Evolutionary conservation across 805 yeast genomes (phyloP).

Genomic region (Candida vartiovaarae): DNA sequence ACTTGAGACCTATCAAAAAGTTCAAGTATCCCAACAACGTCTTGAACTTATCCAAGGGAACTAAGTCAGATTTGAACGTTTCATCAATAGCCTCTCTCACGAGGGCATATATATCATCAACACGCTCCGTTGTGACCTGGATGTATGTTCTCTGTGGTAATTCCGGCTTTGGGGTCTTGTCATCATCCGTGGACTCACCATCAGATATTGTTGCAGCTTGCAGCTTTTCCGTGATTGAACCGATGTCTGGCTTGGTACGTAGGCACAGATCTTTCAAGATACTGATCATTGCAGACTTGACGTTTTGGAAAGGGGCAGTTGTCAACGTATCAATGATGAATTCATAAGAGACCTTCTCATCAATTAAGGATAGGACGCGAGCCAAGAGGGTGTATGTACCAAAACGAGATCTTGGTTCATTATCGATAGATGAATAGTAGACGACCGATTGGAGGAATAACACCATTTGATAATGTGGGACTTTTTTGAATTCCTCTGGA

Average conservation of each 20-base stretch:
- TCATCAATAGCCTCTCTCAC: slow-evolving; percentile 32
- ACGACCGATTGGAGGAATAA: slow-evolving; percentile 37
- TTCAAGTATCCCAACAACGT: slow-evolving; percentile 51
- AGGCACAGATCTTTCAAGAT: slow-evolving; percentile 62
- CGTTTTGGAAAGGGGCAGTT: slow-evolving; percentile 57
- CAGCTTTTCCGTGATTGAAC: slow-evolving; percentile 5
- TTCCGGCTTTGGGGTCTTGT: slow-evolving; percentile 23
- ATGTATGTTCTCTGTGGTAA: slow-evolving; percentile 41
- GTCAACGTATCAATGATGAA: slow-evolving; percentile 59
- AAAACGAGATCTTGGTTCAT: slow-evolving; percentile 31
- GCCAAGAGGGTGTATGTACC: slow-evolving; percentile 56
- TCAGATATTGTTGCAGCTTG: slow-evolving; percentile 4
- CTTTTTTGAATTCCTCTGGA: slow-evolving; percentile 11
- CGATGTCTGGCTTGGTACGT: slow-evolving; percentile 23
- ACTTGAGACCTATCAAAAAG: slow-evolving; percentile 35
- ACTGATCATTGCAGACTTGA: slow-evolving; percentile 53
- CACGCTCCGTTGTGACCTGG: slow-evolving; percentile 34
- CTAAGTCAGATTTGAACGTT: slow-evolving; percentile 15
- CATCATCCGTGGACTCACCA: neutral
- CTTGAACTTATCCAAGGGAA: slow-evolving; percentile 27
- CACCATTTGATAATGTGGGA: slow-evolving; percentile 29
- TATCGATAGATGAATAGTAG: slow-evolving; percentile 28
- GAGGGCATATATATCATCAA: slow-evolving; percentile 35
- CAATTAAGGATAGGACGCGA: slow-evolving; percentile 50
- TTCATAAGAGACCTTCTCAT: slow-evolving; percentile 49